Conservation (phyloP, 1,139 yeast genomes). For the Ogataea hybrid region DNA sequence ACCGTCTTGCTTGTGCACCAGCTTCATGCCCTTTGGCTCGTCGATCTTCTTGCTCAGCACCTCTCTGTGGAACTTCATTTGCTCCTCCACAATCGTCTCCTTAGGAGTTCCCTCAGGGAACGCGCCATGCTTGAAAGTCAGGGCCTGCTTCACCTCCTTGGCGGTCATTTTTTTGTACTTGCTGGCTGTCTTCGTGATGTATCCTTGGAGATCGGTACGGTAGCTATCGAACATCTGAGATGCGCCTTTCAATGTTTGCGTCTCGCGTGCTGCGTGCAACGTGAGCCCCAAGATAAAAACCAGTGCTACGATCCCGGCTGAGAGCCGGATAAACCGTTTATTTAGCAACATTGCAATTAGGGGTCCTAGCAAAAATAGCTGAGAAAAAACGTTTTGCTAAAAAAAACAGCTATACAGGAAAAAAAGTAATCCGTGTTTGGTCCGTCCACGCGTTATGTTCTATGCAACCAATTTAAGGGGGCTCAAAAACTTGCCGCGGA, state of each 20-base stretch:
- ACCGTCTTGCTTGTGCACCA: slow-evolving; percentile 24
- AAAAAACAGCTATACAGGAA: no score
- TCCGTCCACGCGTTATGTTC: neutral
- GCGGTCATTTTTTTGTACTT: slow-evolving; percentile 9
- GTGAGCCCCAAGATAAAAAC: slow-evolving; percentile 10
- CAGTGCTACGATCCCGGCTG: slow-evolving; percentile 10
- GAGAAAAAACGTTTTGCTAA: neutral
- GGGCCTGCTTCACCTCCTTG: slow-evolving; percentile 15
- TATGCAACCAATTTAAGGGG: neutral
- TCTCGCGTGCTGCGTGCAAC: slow-evolving; percentile 10
- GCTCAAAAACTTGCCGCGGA: neutral
- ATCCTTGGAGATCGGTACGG: slow-evolving; percentile 11
- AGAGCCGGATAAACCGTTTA: slow-evolving; percentile 16
- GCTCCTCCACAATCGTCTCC: slow-evolving; percentile 19
- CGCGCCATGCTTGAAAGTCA: slow-evolving; percentile 16
- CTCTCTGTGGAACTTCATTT: slow-evolving; percentile 22
- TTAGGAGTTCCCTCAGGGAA: slow-evolving; percentile 27
- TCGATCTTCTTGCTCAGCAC: slow-evolving; percentile 26
- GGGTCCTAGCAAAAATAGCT: neutral
- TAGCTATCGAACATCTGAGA: slow-evolving; percentile 7
- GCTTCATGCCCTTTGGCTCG: slow-evolving; percentile 44
- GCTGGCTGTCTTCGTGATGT: slow-evolving; percentile 5
- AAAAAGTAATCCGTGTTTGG: neutral
- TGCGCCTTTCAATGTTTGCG: slow-evolving; percentile 9
- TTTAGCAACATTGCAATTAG: slow-evolving; percentile 9